Evolutionary conservation across 2,329 filamentous ascomycete species (phyloP), one percentile per base, ranked within the genome.

Genomic region (Spiromastix sp.): DNA sequence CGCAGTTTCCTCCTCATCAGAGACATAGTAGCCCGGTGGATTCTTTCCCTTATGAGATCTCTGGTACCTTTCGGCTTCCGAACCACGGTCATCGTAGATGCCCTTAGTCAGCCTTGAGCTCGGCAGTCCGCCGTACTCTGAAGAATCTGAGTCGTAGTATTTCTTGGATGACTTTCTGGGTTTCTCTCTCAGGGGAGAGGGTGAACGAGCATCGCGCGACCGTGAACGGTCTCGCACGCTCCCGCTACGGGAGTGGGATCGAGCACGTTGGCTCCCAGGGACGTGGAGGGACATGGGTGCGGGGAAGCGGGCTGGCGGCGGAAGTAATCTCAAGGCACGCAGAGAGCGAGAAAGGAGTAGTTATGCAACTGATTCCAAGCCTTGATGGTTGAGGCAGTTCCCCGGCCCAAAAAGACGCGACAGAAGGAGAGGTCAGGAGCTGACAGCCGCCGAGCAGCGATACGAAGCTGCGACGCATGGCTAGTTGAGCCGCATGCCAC

Each of bases 171-270:
- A 32, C 20, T 33, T 30, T 38, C 46, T 38, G 35, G 44, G 30
- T 39, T 44, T 41, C 17, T 54, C 44, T 40, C 52, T 46, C 8
- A 51, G 47, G 15, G 56, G 51, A 17, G 51, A 52, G 9, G 56
- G 49, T 9, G 43, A 48, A 29, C 60, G 56, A 34, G 40, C 49
- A 41, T 64, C 60, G 51, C 61, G 61, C 47, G 62, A 64, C 35
- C 55, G 55, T 30, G 62, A 64, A 39, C 60, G 59, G 28, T 64
- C 61, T 29, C 57, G 51, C 42, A 45, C 53, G 20, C 55, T 54
- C 18, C 60, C 59, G 37, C 56, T 48, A 21, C 62, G 63, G 21
- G 63, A 66, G 42, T 59, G 65, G 42, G 63, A 66, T 36, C 64
- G 56, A 42, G 56, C 57, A 37, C 63, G 61, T 48, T 59, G 57